Conservation (phyloP, 257 asterid genomes). For the Cinchona pubescens region DNA sequence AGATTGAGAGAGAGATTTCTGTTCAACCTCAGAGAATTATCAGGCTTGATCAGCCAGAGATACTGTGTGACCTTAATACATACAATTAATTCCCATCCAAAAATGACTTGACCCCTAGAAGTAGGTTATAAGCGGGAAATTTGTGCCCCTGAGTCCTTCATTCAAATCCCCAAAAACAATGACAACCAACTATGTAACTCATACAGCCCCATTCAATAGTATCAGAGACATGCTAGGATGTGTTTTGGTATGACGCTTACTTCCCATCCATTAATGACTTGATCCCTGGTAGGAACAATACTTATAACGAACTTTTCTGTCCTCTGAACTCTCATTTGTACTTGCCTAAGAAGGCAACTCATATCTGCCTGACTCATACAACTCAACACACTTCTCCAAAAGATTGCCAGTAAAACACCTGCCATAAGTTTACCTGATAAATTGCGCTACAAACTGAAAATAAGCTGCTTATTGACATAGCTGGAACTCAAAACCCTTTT, state of each 20-base stretch:
- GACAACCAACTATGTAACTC: not conserved
- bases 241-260: not conserved
- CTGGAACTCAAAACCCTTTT: no score
- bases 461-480: no score
- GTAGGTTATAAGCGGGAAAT: not conserved
- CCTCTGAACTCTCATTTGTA: not conserved
- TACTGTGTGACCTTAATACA: no score
- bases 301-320: not conserved
- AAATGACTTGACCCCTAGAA: not conserved
- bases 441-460: no score
- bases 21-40: no score
- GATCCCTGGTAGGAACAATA: not conserved
- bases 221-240: not conserved
- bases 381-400: not conserved
- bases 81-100: no score
- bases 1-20: not conserved
- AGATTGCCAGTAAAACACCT: no score
- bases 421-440: no score
- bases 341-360: not conserved
- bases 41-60: no score
- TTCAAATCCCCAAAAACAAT: no score
- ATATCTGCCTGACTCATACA: not conserved
- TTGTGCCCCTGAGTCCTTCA: not conserved
- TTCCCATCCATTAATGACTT: not conserved
- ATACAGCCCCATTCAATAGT: not conserved